Percentiles rank a stretch among this genome's conserved stretches.
These are phyloP conservation scores for Saturnispora hagleri DNA, from an alignment of 805 yeast species.

Conservation along the genomic window DNA sequence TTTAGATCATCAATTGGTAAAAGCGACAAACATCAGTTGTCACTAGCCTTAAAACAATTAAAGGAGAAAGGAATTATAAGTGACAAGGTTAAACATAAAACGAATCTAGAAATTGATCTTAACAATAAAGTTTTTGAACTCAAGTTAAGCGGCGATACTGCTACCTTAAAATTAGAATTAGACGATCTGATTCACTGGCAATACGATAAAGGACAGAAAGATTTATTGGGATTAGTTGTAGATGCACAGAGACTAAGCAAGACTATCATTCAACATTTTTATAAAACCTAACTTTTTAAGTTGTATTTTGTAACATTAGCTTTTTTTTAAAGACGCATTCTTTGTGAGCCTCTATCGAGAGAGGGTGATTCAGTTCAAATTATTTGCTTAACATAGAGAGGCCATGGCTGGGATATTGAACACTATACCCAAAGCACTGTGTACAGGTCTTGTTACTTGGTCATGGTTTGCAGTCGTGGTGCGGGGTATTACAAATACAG, in stretches of 20 bases:
- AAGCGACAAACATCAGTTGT: slow-evolving; percentile 1
- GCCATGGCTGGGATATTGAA: slow-evolving; percentile 12
- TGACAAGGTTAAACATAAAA: neutral
- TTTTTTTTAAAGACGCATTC: neutral
- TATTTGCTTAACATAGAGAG: neutral
- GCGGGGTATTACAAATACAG: slow-evolving; percentile 20
- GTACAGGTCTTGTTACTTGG: slow-evolving; percentile 38
- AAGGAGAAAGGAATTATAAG: slow-evolving; percentile 8
- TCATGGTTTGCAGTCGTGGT: slow-evolving; percentile 33
- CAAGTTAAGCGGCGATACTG: slow-evolving; percentile 39
- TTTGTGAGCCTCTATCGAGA: neutral
- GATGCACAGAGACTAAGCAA: neutral
- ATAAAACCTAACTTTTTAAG: neutral
- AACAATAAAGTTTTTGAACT: slow-evolving; percentile 65
- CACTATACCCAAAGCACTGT: slow-evolving; percentile 42
- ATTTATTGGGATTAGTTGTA: neutral
- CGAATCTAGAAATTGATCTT: slow-evolving; percentile 63
- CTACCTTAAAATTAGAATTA: slow-evolving; percentile 38
- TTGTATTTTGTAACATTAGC: neutral
- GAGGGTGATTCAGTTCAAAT: neutral
- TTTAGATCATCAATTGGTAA: slow-evolving; percentile 27
- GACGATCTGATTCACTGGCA: slow-evolving; percentile 47
- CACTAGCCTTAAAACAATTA: slow-evolving; percentile 1
- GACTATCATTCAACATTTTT: neutral
- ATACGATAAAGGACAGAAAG: slow-evolving; percentile 22